Conservation (phyloP, 2,329 filamentous ascomycete genomes). For the Achaetomium macrosporum region DNA sequence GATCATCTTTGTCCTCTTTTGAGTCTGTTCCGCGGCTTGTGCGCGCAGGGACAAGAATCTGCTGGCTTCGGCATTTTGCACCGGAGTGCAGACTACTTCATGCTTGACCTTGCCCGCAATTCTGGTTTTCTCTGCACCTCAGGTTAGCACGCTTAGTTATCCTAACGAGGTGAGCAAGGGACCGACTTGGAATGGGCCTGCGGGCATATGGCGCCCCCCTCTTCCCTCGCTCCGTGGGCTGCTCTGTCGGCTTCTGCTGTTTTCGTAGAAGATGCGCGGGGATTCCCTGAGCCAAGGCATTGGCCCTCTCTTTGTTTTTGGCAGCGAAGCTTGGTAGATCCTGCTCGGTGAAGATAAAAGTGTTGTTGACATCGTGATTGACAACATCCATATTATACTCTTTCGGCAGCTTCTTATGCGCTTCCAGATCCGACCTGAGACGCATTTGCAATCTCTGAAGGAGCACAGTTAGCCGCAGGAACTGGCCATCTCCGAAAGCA, state of each 20-base stretch:
- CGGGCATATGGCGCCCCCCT: conserved; percentile 52
- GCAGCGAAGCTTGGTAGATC: conserved; percentile 73
- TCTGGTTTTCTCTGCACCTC: conserved; percentile 63
- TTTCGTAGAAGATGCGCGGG: conserved; percentile 49
- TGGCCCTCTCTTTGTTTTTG: conserved; percentile 50
- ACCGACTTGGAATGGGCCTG: conserved; percentile 69
- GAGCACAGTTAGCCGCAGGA: conserved; percentile 3
- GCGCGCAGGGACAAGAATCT: conserved; percentile 54
- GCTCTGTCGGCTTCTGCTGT: conserved; percentile 29
- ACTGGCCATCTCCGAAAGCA: not conserved
- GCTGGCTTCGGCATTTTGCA: conserved; percentile 65
- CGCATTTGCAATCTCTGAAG: conserved; percentile 55
- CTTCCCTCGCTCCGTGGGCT: conserved; percentile 31
- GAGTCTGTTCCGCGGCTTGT: conserved; percentile 54
- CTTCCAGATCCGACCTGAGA: conserved; percentile 55
- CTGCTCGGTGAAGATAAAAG: conserved; percentile 89
- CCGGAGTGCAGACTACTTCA: conserved; percentile 69
- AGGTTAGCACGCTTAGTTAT: conserved; percentile 14
- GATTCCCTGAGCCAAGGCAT: conserved; percentile 53
- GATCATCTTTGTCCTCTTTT: conserved; percentile 48
- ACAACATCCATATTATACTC: conserved; percentile 79
- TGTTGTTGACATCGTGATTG: conserved; percentile 65
- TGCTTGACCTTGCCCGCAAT: conserved; percentile 67
- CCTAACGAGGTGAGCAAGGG: not conserved
- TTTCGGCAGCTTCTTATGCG: conserved; percentile 72